Conservation (phyloP, 1,139 yeast species). For the Yamadazyma pseudoaaseri region DNA sequence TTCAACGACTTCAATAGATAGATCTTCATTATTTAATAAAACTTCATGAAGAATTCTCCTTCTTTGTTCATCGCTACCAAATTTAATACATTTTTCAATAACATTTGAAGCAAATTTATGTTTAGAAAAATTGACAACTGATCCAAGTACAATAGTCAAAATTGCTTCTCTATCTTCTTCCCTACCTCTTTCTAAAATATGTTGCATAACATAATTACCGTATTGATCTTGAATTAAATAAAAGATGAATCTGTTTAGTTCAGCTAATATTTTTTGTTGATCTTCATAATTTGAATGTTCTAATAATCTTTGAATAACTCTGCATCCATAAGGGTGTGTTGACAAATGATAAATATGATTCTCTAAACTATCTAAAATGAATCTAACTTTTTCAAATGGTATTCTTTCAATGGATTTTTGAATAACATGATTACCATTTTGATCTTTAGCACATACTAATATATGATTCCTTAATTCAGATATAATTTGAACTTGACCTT, state of each 20-base stretch:
- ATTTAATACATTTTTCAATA: slow-evolving; percentile 87
- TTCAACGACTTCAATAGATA: slow-evolving; percentile 42
- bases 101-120: slow-evolving; percentile 98
- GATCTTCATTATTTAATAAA: slow-evolving; percentile 48
- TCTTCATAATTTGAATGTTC: slow-evolving; percentile 70
- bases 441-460: slow-evolving; percentile 84
- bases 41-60: slow-evolving; percentile 61
- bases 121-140: slow-evolving; percentile 79
- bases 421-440: slow-evolving; percentile 96
- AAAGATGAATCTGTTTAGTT: slow-evolving; percentile 70
- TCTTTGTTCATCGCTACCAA: slow-evolving; percentile 66
- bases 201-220: slow-evolving; percentile 97
- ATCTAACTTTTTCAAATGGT: slow-evolving; percentile 69
- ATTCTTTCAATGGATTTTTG: slow-evolving; percentile 91
- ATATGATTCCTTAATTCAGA: slow-evolving; percentile 72
- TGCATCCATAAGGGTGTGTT: slow-evolving; percentile 95
- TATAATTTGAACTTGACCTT: slow-evolving; percentile 68
- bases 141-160: slow-evolving; percentile 43
- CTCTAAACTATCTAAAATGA: slow-evolving; percentile 70
- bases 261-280: slow-evolving; percentile 62
- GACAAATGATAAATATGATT: slow-evolving; percentile 85
- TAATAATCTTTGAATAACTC: slow-evolving; percentile 89
- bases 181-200: slow-evolving; percentile 80
- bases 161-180: slow-evolving; percentile 43
- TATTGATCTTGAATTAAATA: slow-evolving; percentile 92